Base-by-base conservation (phyloP, 345 rosid species). In the Citrus glauca region DNA sequence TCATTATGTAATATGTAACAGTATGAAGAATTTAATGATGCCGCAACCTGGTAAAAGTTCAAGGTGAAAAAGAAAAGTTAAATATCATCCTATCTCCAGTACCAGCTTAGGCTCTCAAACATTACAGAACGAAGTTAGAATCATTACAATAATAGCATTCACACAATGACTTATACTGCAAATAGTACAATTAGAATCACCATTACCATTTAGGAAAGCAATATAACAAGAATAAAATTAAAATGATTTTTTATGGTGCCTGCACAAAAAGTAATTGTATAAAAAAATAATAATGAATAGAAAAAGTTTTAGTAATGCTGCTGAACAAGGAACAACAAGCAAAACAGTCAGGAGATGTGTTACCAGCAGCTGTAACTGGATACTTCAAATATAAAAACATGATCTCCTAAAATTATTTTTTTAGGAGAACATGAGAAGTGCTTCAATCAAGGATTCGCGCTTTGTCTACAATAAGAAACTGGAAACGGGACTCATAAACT, bases 21-120 rank as follows among this genome's bases (percentile, higher is more conserved):
- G 85, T 97, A 88, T 9, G 98, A 89, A 45, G 99, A 94, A 83
- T 94, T 94, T 84, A 97, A 83, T 64, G 98, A 94, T 42, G 97
- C 84, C 55, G 98, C 89, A 59, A 87, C 96, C 99, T 97, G 91
- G 80, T 69, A 35, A 27, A 73, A 77, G 38, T 78, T 83, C 78
- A 69, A 62, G 28, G 69, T 30, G 61, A 16, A 9, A 33, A 35
- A 60, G 4, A 81, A 37, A 63, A 25, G 50, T 19, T 57, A 30
- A 72, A 63, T 50, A 73, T 69, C 79, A 76, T 45, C 57, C 62
- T 57, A 20, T 65, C 48, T 32, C n/a, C 10, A 66, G 20, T 68
- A 60, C 17, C 48, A 71, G 7, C 19, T 17, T 28, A 59, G 6
- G 33, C 53, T 77, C 37, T 63, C 14, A 77, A 60, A 66, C 3